Percentiles rank a stretch among this genome's conserved stretches.
Evolutionary conservation across 768 basidiomycete genomes (phyloP).

Genomic region (Pleurotus eryngii): DNA sequence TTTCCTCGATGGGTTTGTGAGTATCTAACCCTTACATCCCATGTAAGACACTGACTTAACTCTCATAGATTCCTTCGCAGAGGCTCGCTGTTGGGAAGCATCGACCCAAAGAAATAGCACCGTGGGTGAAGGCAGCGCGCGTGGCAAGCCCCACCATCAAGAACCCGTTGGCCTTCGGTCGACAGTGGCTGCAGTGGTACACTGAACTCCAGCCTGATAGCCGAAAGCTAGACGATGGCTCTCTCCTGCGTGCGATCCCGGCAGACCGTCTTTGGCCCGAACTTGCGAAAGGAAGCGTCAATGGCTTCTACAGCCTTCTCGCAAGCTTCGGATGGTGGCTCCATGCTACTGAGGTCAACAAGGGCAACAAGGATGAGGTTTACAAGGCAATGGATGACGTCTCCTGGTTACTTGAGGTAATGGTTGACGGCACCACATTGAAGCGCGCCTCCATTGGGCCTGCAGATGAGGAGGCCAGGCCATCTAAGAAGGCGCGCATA

Average conservation of each 20-base stretch:
- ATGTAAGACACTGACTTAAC: background rate
- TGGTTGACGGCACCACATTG: background rate
- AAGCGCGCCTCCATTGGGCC: background rate
- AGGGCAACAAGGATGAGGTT: background rate
- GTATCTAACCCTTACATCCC: background rate
- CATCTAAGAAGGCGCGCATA: background rate
- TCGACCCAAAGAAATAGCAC: background rate
- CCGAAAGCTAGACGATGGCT: background rate
- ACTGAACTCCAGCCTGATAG: background rate
- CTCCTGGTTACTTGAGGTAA: background rate
- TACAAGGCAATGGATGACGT: background rate
- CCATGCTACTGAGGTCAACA: background rate
- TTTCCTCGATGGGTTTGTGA: background rate
- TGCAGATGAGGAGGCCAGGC: background rate
- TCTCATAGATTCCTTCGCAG: background rate
- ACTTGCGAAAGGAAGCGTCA: background rate
- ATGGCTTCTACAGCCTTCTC: background rate
- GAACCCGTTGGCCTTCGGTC: background rate
- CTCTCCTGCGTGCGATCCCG: background rate
- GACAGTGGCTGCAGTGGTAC: background rate
- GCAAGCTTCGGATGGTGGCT: background rate
- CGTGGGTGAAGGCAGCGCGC: background rate
- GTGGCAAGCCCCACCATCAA: background rate
- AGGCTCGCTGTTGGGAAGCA: background rate
- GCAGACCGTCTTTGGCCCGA: background rate